Conservation (phyloP, 345 rosid genomes). For the Excoecaria cochinchinensis region DNA sequence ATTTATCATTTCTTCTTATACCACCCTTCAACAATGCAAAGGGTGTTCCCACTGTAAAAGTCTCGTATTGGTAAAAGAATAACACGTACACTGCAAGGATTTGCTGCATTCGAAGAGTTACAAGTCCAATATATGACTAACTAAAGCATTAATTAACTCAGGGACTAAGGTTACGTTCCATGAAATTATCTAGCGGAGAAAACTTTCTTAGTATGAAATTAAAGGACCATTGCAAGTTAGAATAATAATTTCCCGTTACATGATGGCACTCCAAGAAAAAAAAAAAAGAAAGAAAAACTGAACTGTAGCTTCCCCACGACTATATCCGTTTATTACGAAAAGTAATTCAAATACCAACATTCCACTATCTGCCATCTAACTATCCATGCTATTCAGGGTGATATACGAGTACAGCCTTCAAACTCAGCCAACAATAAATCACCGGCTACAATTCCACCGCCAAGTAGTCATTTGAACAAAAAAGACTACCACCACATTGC, state of each 20-base stretch:
- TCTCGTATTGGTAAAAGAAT: no score
- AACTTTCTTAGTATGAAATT: no score
- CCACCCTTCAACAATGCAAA: no score
- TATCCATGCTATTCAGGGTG: neutral
- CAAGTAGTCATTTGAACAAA: slow-evolving; percentile 26
- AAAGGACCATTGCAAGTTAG: no score
- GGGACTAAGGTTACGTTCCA: no score
- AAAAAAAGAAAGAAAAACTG: neutral
- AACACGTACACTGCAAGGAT: no score
- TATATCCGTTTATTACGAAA: neutral
- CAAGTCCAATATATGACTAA: no score
- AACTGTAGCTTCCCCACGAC: neutral
- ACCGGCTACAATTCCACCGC: slow-evolving; percentile 21
- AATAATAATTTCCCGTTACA: neutral
- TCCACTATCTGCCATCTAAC: slow-evolving; percentile 3
- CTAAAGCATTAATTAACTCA: no score
- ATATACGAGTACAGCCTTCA: slow-evolving; percentile 20
- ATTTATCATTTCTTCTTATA: no score
- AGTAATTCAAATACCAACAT: slow-evolving; percentile 3
- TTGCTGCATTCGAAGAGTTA: no score
- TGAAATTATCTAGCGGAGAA: neutral
- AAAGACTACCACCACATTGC: slow-evolving; percentile 26
- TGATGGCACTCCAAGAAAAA: neutral
- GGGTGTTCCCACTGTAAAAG: no score
- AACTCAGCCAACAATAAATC: slow-evolving; percentile 15